Percentiles rank a stretch among this genome's conserved stretches.
Evolutionary conservation across 208 protist genomes (phyloP).

Genomic region (Vickermania spadyakhi): DNA sequence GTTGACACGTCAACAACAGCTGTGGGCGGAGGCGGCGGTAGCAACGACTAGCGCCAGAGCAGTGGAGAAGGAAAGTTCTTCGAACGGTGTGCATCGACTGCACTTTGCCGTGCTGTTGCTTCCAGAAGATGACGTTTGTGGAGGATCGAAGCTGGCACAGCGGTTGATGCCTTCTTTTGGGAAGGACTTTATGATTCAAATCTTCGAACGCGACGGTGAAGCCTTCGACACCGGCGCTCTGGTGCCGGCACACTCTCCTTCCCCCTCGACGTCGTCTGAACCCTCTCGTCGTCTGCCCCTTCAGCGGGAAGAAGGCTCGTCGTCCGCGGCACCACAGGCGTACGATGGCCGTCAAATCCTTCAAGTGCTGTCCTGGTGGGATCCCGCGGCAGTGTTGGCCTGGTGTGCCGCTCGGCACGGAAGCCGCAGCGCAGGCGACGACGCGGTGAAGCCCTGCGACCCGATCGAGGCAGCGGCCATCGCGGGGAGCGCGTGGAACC

Average conservation of each 20-base stretch:
- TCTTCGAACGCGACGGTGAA: background rate
- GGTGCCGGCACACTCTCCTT: too few relatives aligned
- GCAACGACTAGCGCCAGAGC: too few relatives aligned
- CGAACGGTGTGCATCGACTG: background rate
- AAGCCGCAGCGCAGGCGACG: too few relatives aligned
- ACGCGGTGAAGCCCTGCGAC: too few relatives aligned
- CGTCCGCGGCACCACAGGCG: background rate
- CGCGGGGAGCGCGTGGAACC: background rate
- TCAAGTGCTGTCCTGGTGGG: background rate
- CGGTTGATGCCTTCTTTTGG: conserved; percentile 28
- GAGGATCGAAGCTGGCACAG: conserved; percentile 31
- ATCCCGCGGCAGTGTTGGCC: background rate
- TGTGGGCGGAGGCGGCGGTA: too few relatives aligned
- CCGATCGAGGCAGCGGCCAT: background rate
- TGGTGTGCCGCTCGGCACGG: too few relatives aligned
- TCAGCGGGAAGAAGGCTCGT: background rate
- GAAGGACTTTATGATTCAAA: conserved; percentile 14
- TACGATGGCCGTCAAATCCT: too few relatives aligned
- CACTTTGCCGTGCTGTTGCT: conserved; percentile 53
- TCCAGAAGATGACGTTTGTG: conserved; percentile 60
- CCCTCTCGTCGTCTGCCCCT: too few relatives aligned
- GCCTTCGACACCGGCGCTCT: background rate
- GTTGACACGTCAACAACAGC: too few relatives aligned
- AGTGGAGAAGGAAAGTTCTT: too few relatives aligned
- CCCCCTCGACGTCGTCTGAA: too few relatives aligned